Evolutionary conservation across 331 rosid genomes (phyloP), one percentile per base, ranked within the genome.

Genomic region (Acacia concinna): DNA sequence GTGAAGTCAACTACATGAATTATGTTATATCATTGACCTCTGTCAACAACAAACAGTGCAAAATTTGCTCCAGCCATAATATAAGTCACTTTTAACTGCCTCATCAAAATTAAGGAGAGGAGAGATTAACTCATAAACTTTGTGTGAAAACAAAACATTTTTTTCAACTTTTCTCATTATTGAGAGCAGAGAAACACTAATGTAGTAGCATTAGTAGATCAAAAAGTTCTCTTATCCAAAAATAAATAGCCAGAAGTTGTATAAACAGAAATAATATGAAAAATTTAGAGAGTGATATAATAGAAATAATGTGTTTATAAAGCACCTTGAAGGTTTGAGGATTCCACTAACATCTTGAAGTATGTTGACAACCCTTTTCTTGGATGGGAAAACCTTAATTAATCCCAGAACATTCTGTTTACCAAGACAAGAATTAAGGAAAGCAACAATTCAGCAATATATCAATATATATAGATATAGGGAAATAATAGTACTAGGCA

Each of bases 251-350:
- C 1, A 38, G 4, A 38, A 67, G n/a, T 68, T 68, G 34, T 56
- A 38, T 17, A 60, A 60, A 60, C 3, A 28, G 21, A 27, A 59
- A 27, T 4, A 27, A 23, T 47, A 37, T 77, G 46, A 71, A 52
- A 17, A 52, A 54, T 17, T 41, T 68, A 41, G 37, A 13, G 74
- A 14, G 8, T 67, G 49, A 8, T 8, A 32, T 1, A 71, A 40
- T 6, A 17, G 12, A 18, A 14, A 76, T 49, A 9, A 51, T 28
- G 44, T 32, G 8, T 30, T 5, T 6, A 30, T 14, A 31, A 31
- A 31, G 60, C 85, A 93, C 97, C 98, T 91, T 81, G 94, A 85
- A 70, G 97, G 96, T 73, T 72, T 91, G 20, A 94, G 80, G 14
- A 91, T 85, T 64, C 98, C 97, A 79, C 84, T 91, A 31, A 86